Evolutionary conservation across 2,329 filamentous ascomycete species (phyloP), one percentile per base, ranked within the genome.

Genomic region (Fusarium scirpi): DNA sequence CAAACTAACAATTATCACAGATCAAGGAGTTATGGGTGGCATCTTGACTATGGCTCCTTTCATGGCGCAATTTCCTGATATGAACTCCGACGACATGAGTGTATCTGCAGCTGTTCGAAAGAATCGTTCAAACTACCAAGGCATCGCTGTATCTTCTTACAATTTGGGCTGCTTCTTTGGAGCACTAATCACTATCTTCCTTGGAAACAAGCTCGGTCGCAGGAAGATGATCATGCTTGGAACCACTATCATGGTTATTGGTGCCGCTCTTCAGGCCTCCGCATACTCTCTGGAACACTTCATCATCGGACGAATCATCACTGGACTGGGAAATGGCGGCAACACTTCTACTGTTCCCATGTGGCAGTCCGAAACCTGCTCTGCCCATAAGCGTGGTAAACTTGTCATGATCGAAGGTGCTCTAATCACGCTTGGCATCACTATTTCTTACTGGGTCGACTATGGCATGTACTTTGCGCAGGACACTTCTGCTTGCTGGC

Each of bases 11-110:
- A 2, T 29, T 43, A 7, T 20, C 18, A 38, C 85, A 90, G 91
- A 93, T 78, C 90, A 92, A 79, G 90, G 91, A 76, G 90, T 93
- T 12, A 94, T 92, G 85, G 92, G 90, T 47, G 90, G 90, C 60
- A 89, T 95, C 69, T 82, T 95, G 60, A 93, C 91, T 5, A 85
- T 94, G 12, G 80, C 82, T 29, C 80, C 87, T 71, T 90, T 91
- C 76, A 82, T 90, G 20, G 62, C 75, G 2, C 88, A 86, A 74
- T 91, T 91, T 78, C 80, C 88, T 41, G 86, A 86, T 7, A 82
- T 72, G 74, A 80, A 85, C 22, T 80, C 85, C 8, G 85, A 72
- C 5, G 75, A 74, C n/a, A 65, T 66, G 1, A 64, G 84, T 85
- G 76, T 80, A 20, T 75, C 76, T 45, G 34, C 69, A 1, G 56